phyloP scores from a whole-genome alignment of 2,329 filamentous ascomycete species.

The Fusarium liriodendri region DNA sequence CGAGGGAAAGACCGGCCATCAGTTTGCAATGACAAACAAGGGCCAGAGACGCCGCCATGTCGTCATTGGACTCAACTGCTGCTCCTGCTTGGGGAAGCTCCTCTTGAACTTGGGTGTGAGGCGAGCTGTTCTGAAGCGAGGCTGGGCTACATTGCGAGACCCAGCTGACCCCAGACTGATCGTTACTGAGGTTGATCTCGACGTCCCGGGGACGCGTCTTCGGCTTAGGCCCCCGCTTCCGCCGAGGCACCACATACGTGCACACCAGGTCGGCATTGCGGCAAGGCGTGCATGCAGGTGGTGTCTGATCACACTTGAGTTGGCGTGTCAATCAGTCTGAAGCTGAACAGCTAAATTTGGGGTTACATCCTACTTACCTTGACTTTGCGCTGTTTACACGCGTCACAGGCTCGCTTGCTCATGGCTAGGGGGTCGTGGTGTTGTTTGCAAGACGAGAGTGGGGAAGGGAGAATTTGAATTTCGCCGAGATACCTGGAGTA shows the following conservation, averaged over 20 bases:
- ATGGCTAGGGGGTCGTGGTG: background rate
- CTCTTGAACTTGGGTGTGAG: background rate
- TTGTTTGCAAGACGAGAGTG: background rate
- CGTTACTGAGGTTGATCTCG: background rate
- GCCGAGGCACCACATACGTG: constrained; percentile 1
- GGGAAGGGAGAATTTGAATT: background rate
- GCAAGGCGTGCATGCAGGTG: constrained; percentile 11
- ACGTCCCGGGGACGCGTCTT: background rate
- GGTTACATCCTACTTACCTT: background rate
- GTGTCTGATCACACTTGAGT: constrained; percentile 11
- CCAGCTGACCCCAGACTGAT: background rate
- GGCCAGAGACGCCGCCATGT: no score
- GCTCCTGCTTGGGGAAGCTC: background rate
- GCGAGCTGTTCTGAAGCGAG: background rate
- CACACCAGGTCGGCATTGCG: constrained; percentile 4
- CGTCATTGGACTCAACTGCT: background rate
- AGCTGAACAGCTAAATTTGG: background rate
- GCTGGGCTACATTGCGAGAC: background rate
- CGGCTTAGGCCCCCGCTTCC: constrained; percentile 15
- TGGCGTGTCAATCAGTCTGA: background rate
- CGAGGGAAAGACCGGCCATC: background rate
- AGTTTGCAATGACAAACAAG: background rate
- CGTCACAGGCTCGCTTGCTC: background rate
- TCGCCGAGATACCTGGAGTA: background rate
- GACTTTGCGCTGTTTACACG: background rate